Percentiles rank a stretch among this genome's conserved stretches.
Conservation (phyloP, 768 basidiomycete species). For the Russula abietina region DNA sequence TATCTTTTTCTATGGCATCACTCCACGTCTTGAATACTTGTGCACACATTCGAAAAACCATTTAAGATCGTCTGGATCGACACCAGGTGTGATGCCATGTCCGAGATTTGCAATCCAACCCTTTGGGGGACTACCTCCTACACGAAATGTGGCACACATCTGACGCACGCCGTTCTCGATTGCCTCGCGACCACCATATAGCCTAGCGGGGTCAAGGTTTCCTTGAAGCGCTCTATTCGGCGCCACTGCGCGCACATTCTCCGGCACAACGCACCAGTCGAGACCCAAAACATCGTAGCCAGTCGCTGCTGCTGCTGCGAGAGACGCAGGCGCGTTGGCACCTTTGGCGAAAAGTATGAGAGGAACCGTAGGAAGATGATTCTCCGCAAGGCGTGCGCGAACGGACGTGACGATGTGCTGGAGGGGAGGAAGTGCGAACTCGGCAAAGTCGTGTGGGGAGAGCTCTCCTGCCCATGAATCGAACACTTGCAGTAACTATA, state of each 20-base stretch:
- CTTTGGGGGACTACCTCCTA: conserved; percentile 42
- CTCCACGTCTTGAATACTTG: conserved; percentile 54
- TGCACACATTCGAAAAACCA: conserved; percentile 91
- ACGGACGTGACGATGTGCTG: conserved; percentile 67
- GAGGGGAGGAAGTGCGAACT: conserved; percentile 79
- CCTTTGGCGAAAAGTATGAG: conserved; percentile 96
- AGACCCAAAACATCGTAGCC: conserved; percentile 88
- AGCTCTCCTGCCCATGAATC: conserved; percentile 96
- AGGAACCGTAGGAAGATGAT: conserved; percentile 55
- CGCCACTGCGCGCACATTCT: conserved; percentile 57
- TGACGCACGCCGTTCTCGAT: conserved; percentile 83
- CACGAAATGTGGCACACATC: conserved; percentile 68
- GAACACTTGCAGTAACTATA: conserved; percentile 89
- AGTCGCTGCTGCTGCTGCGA: conserved; percentile 45
- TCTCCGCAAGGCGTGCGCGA: conserved; percentile 47
- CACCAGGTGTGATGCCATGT: conserved; percentile 94
- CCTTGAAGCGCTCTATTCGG: conserved; percentile 76
- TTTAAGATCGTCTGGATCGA: conserved; percentile 86
- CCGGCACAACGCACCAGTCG: conserved; percentile 86
- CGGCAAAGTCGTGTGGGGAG: conserved; percentile 76
- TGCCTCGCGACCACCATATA: conserved; percentile 81
- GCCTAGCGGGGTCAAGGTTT: conserved; percentile 83
- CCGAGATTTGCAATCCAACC: conserved; percentile 98
- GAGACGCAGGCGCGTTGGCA: conserved; percentile 64
- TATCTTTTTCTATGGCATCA: conserved; percentile 11